phyloP scores from a whole-genome alignment of 2,329 filamentous ascomycete species.

The Aureobasidium mangrovei region DNA sequence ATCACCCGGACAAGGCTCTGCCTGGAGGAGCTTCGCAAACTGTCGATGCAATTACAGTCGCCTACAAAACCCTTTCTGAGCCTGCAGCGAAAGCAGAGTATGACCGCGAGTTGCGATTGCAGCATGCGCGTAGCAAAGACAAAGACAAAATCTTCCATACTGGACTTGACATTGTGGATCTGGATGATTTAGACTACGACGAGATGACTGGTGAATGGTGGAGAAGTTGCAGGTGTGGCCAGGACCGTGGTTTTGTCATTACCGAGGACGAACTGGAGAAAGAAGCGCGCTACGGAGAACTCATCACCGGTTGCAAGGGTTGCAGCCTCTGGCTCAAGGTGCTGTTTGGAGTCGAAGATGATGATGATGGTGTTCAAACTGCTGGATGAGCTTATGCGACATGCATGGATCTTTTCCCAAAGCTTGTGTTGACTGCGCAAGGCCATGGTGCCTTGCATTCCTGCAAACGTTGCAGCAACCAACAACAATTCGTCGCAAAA shows the following conservation, averaged over 20 bases:
- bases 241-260: slow-evolving; percentile 46
- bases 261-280: slow-evolving; percentile 45
- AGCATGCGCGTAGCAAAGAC: slow-evolving; percentile 26
- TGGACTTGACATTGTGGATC: slow-evolving; percentile 49
- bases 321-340: slow-evolving; percentile 57
- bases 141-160: slow-evolving; percentile 31
- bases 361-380: neutral
- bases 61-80: slow-evolving; percentile 46
- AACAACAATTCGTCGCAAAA: too few relatives aligned
- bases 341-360: slow-evolving; percentile 45
- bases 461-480: neutral
- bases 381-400: neutral
- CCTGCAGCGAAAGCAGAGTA: slow-evolving; percentile 39
- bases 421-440: neutral
- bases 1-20: slow-evolving; percentile 50
- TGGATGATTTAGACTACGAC: slow-evolving; percentile 45
- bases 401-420: neutral
- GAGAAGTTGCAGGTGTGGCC: slow-evolving; percentile 50
- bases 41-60: slow-evolving; percentile 51
- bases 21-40: slow-evolving; percentile 26
- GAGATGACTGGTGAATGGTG: slow-evolving; percentile 39
- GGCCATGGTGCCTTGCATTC: neutral
- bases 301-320: slow-evolving; percentile 51
- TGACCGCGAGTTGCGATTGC: slow-evolving; percentile 35
- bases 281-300: slow-evolving; percentile 45